Evolutionary conservation across 352 stramenopile species (phyloP).

Genomic region (Stramenopiles sp.): DNA sequence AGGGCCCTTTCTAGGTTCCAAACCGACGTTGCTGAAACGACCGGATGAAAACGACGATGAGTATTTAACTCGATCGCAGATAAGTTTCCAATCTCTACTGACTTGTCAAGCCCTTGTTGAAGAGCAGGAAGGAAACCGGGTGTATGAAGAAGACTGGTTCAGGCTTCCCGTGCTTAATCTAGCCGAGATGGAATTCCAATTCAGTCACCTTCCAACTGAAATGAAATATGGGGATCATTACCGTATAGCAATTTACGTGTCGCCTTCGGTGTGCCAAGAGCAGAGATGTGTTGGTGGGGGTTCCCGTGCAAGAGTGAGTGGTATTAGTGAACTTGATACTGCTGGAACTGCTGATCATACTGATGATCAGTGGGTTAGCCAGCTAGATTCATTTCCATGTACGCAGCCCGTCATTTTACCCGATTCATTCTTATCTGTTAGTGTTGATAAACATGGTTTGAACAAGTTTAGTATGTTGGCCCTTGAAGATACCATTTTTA

Average conservation of each 20-base stretch:
- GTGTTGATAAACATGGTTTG: slow-evolving; percentile 70
- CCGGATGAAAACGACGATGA: not conserved
- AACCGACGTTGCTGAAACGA: not conserved
- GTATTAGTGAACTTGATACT: slow-evolving; percentile 30
- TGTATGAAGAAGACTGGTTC: slow-evolving; percentile 72
- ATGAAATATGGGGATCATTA: slow-evolving; percentile 85
- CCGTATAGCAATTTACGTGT: slow-evolving; percentile 77
- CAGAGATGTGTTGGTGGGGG: slow-evolving; percentile 40
- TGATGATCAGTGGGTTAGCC: slow-evolving; percentile 23
- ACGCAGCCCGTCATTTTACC: slow-evolving; percentile 61
- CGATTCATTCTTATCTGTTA: slow-evolving; percentile 60
- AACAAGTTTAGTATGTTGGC: slow-evolving; percentile 80
- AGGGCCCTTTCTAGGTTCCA: not conserved
- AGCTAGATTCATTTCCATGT: slow-evolving; percentile 65
- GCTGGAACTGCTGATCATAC: not conserved
- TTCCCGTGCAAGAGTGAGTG: slow-evolving; percentile 28
- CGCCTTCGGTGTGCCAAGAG: slow-evolving; percentile 69
- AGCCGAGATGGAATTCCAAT: slow-evolving; percentile 77
- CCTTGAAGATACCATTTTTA: slow-evolving; percentile 81
- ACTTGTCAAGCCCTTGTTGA: not conserved
- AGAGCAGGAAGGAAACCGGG: slow-evolving; percentile 49
- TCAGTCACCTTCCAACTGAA: slow-evolving; percentile 61
- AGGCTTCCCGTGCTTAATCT: slow-evolving; percentile 62
- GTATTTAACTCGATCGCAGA: not conserved
- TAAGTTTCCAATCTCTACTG: not conserved